A percentile compares a stretch with the other conserved stretches of the same genome.
Conservation (phyloP, 495 filamentous ascomycete genomes). For the Aspergillus bertholletiae region DNA sequence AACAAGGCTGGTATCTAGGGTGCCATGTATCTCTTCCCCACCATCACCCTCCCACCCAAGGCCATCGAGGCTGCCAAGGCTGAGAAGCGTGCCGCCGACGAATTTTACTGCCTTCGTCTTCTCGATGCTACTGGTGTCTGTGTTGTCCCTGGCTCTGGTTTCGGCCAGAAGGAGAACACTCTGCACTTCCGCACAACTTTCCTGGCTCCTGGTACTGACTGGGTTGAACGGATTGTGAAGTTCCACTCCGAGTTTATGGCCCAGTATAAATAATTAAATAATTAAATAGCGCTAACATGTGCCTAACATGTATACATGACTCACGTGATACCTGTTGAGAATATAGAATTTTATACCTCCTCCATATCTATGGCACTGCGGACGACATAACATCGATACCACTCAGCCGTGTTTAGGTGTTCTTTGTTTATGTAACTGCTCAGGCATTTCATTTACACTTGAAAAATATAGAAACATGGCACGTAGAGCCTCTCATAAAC, state of each 20-base stretch:
- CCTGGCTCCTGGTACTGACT: constrained; percentile 91
- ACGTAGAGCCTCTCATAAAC: no score
- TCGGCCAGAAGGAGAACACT: constrained; percentile 88
- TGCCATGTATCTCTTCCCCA: constrained; percentile 97
- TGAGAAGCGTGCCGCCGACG: constrained; percentile 74
- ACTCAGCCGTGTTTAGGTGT: no score
- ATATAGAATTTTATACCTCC: neutral
- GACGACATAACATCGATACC: no score
- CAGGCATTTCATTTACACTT: no score
- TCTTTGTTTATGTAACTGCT: no score
- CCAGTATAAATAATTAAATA: constrained; percentile 53
- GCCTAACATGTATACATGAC: neutral
- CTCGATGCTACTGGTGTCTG: constrained; percentile 96
- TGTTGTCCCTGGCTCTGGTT: constrained; percentile 85
- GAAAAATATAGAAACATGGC: no score
- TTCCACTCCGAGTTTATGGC: constrained; percentile 93
- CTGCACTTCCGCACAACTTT: constrained; percentile 97
- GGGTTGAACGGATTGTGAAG: constrained; percentile 81
- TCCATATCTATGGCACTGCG: neutral
- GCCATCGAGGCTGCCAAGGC: constrained; percentile 71
- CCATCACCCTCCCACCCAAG: constrained; percentile 71
- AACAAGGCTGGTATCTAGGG: constrained; percentile 50
- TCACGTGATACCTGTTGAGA: neutral
- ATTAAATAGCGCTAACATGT: no score
- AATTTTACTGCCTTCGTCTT: constrained; percentile 87